phyloP scores from a whole-genome alignment of 805 yeast genomes.

The Lipomyces spencermartinsiae region DNA sequence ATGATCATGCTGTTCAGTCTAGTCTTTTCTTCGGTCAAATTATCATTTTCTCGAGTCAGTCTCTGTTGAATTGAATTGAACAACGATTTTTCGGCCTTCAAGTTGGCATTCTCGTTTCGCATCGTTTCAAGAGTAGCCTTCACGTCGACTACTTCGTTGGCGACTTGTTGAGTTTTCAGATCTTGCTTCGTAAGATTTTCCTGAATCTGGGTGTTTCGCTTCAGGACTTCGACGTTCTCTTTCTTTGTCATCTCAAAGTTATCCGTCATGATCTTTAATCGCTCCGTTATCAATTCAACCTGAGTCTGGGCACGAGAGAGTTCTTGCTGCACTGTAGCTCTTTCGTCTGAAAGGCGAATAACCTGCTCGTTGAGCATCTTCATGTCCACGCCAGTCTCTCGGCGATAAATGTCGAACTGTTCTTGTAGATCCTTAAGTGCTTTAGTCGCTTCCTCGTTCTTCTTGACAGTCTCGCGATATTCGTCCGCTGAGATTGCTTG shows the following conservation, averaged over 20 bases:
- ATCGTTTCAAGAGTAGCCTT: conserved; percentile 55
- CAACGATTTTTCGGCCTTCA: conserved; percentile 61
- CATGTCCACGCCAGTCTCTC: conserved; percentile 54
- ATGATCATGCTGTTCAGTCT: conserved; percentile 62
- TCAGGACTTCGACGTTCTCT: conserved; percentile 56
- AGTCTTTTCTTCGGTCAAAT: conserved; percentile 62
- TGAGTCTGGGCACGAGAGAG: conserved; percentile 63
- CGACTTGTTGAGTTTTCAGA: conserved; percentile 52
- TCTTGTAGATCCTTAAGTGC: conserved; percentile 45
- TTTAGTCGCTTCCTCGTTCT: conserved; percentile 27
- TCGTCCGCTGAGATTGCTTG: conserved; percentile 18
- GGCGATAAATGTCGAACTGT: conserved; percentile 49
- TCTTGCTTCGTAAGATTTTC: conserved; percentile 56
- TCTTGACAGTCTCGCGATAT: conserved; percentile 16
- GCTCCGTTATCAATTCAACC: conserved; percentile 59
- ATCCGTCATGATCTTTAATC: conserved; percentile 52
- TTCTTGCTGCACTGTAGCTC: conserved; percentile 56
- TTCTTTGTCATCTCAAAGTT: conserved; percentile 50
- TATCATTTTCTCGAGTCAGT: conserved; percentile 58
- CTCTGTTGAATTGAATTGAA: conserved; percentile 58
- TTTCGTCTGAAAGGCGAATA: conserved; percentile 49
- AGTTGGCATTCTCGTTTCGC: conserved; percentile 54
- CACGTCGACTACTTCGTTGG: conserved; percentile 62
- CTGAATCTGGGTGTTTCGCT: conserved; percentile 51
- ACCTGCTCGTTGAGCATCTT: conserved; percentile 58